These are phyloP conservation scores for Paraconiothyrium sp. DNA, from an alignment of 2,329 filamentous ascomycete genomes.

Conservation along the genomic window DNA sequence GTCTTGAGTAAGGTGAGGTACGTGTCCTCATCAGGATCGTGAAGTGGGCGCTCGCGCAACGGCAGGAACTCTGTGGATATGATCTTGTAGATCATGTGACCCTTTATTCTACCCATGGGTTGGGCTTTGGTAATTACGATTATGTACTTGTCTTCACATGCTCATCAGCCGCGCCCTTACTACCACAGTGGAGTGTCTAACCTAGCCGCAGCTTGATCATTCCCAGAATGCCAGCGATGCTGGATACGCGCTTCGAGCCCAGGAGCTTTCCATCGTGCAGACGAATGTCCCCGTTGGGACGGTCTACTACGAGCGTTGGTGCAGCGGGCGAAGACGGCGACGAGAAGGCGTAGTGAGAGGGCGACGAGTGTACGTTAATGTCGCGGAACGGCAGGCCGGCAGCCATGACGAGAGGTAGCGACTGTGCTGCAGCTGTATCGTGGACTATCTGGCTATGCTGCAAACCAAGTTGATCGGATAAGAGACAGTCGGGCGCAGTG, in stretches of 20 bases:
- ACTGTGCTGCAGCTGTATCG: background rate
- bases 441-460: background rate
- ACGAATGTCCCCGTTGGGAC: constrained; percentile 89
- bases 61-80: constrained; percentile 91
- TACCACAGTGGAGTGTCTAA: constrained; percentile 52
- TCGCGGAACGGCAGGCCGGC: constrained; percentile 81
- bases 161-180: constrained; percentile 28
- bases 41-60: constrained; percentile 88
- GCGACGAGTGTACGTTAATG: constrained; percentile 93
- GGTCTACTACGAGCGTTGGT: constrained; percentile 86
- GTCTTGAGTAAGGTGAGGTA: constrained; percentile 85
- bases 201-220: constrained; percentile 93
- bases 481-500: background rate
- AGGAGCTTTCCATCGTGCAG: constrained; percentile 81
- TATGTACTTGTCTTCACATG: constrained; percentile 82
- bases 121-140: constrained; percentile 95
- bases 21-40: constrained; percentile 92
- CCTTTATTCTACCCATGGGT: constrained; percentile 88
- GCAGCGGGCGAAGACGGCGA: constrained; percentile 93
- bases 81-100: constrained; percentile 96
- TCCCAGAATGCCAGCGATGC: constrained; percentile 92
- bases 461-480: background rate
- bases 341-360: constrained; percentile 94
- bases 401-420: constrained; percentile 53
- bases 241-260: constrained; percentile 85